Evolutionary conservation across 106 monocot species (phyloP), one percentile per base, ranked within the genome.

Genomic region (Acorus gramineus): DNA sequence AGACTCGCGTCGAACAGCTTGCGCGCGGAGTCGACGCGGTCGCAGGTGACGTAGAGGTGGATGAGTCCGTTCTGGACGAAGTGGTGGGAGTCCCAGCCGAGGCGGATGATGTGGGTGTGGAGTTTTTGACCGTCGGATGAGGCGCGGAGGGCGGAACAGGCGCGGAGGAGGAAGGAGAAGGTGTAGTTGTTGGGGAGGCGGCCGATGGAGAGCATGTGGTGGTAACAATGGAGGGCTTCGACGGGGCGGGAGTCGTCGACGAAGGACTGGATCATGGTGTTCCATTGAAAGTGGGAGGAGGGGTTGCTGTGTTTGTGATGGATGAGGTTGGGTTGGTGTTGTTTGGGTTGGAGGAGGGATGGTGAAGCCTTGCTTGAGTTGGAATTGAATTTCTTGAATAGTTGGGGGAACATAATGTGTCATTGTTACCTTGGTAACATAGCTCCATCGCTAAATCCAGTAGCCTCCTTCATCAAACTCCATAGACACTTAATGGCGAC

Each of bases 121-220:
- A 76, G 42, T 52, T 58, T 51, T 4, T 4, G 56, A 3, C 76
- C 77, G 46, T 52, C 47, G 7, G 70, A 49, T 7, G 77, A 48
- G 13, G 73, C 76, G 9, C 55, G 6, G 57, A 69, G 61, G n/a
- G 66, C 66, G 64, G 74, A 4, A 66, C 73, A 75, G 43, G 71
- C 76, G 47, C 63, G 73, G 10, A 86, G 76, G 9, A 77, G 64
- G 52, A 79, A 79, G 55, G 82, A 86, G 74, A 86, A 86, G 47
- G 86, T 79, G 68, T 80, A 82, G 71, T 76, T 77, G 46, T 82
- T 73, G 53, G 86, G 86, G 0, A 64, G 59, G 57, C 42, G 7
- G 42, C 49, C 53, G 8, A 63, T 44, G 61, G 55, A 4, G 13
- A 74, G 68, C 68, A 81, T 64, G 7, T 65, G 62, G 44, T 49